Conservation (phyloP, 345 rosid genomes). For the Salix udensis region DNA sequence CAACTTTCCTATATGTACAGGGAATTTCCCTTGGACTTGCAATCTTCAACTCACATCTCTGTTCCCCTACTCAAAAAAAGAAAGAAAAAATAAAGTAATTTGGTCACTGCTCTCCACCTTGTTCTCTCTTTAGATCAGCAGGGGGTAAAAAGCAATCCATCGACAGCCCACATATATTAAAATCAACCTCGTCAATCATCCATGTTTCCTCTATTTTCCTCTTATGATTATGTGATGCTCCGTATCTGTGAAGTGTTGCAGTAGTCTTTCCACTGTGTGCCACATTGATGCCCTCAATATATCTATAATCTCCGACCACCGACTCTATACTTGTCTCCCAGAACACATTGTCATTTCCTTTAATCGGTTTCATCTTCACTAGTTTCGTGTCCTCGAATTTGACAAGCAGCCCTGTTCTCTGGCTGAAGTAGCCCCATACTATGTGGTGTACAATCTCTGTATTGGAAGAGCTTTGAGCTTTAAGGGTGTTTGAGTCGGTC, state of each 20-base stretch:
- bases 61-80: not conserved
- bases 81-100: no score
- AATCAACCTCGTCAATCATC: conserved; percentile 90
- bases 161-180: conserved; percentile 72
- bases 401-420: conserved; percentile 66
- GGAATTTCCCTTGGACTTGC: not conserved
- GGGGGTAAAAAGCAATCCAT: conserved; percentile 83
- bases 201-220: conserved; percentile 82
- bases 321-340: conserved; percentile 91
- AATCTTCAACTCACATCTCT: no score
- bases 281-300: conserved; percentile 60
- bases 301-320: conserved; percentile 53
- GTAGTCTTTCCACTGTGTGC: conserved; percentile 71
- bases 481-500: conserved; percentile 41
- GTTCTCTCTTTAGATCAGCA: conserved; percentile 62
- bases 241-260: conserved; percentile 61
- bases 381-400: conserved; percentile 71
- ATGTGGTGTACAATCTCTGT: conserved; percentile 77
- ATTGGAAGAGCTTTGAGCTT: conserved; percentile 60
- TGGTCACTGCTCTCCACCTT: conserved; percentile 12
- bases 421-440: conserved; percentile 94
- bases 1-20: not conserved
- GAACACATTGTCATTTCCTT: conserved; percentile 38
- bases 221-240: conserved; percentile 56
- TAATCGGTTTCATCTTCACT: conserved; percentile 52